Evolutionary conservation across 768 basidiomycete species (phyloP).

Genomic region (Amanita pseudoporphyria): DNA sequence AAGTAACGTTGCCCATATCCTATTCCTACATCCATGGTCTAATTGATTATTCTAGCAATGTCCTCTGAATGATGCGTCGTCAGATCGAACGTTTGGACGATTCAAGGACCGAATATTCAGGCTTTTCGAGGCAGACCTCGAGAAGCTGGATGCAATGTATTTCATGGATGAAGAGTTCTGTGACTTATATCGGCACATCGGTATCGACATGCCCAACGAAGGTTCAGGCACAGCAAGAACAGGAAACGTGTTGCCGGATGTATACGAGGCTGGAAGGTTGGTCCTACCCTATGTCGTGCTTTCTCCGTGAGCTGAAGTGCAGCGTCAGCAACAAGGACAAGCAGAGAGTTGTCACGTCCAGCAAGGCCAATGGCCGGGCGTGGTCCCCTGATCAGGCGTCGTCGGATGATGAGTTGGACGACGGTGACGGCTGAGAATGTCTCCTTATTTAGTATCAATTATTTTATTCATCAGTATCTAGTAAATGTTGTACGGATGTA

Average conservation of each 20-base stretch:
- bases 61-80: conserved; percentile 3
- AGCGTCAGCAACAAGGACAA: background rate
- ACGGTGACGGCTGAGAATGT: too few relatives aligned
- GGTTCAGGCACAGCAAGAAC: background rate
- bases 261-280: background rate
- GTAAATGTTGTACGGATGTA: too few relatives aligned
- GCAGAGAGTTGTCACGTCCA: background rate
- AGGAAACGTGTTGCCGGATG: background rate
- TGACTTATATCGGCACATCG: conserved; percentile 3
- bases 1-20: background rate
- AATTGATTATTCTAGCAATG: conserved; percentile 5
- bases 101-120: conserved; percentile 4
- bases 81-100: conserved; percentile 1
- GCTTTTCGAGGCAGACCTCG: background rate
- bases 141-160: background rate
- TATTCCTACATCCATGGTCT: background rate
- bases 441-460: too few relatives aligned
- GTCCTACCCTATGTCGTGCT: background rate
- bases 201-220: conserved; percentile 3
- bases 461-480: too few relatives aligned
- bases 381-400: background rate
- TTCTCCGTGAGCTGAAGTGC: background rate
- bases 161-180: conserved; percentile 6
- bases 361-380: background rate
- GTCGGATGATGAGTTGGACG: background rate